Base-by-base conservation (phyloP, 371 early-diverging fungal genomes). In the Mortierella sp. region DNA sequence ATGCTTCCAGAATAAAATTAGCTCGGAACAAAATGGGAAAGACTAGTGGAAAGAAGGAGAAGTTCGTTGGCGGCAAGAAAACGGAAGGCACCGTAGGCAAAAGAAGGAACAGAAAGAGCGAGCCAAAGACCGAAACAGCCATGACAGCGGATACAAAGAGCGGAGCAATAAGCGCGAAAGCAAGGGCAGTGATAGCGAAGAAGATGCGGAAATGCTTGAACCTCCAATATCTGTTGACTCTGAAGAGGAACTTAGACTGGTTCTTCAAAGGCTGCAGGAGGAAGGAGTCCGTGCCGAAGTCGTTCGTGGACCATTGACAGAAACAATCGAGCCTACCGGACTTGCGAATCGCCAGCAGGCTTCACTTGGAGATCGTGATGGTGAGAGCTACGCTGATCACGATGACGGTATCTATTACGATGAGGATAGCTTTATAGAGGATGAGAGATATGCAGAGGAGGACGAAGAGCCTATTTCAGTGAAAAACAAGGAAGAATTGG, bases 201-300 rank as follows among this genome's bases (percentile, higher is more conserved):
- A n/a, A n/a, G n/a, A n/a, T n/a, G n/a, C n/a, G n/a, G n/a, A n/a
- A n/a, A n/a, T n/a, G n/a, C n/a, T n/a, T 1, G 6, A 3, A 51
- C 22, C n/a, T 14, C 18, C 47, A 11, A 51, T 51, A 3, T 51
- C 51, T 51, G 61, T 37, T 20, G 61, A 39, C 8, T 37, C 61
- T 18, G 64, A 68, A 30, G 75, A 68, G n/a, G 69, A 68, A 22
- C 75, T 68, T 5, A 61, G 68, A 5, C 45, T 11, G 12, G 65
- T 59, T 10, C 24, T 68, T 20, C 45, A 32, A 11, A 49, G 51
- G n/a, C 52, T 75, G 10, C 64, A 61, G 52, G 65, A 63, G 3
- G 65, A 63, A 40, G 66, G 70, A 3, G 55, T 75, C 16, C 62
- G 62, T 6, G 70, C 68, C 30, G 67, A 70, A 12, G 63, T 66